Evolutionary conservation across 108 stramenopile genomes (phyloP).

Genomic region (Ochromonas danica): DNA sequence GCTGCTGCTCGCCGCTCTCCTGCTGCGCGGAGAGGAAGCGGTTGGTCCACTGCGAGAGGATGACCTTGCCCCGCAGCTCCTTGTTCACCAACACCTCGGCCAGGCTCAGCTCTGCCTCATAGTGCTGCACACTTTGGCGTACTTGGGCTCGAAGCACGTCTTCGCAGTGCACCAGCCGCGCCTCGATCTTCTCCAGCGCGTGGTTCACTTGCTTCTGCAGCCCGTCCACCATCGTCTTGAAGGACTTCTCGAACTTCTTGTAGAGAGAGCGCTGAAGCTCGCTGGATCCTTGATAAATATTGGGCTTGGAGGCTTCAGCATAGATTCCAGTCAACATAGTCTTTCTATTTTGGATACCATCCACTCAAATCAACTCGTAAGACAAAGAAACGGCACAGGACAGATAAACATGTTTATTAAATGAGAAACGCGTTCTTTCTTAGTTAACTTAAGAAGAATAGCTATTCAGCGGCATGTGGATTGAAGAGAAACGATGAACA

Average conservation of each 20-base stretch:
- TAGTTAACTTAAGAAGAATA: too few species aligned
- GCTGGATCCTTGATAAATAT: too few species aligned
- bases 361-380: too few species aligned
- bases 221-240: neutral
- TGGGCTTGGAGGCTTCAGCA: too few species aligned
- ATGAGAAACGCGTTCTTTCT: too few species aligned
- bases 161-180: neutral
- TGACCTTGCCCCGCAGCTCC: neutral
- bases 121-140: neutral
- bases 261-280: neutral
- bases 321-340: too few species aligned
- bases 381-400: too few species aligned
- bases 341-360: too few species aligned
- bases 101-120: neutral
- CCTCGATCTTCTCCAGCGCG: neutral
- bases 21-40: neutral
- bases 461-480: too few species aligned
- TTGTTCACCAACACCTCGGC: slow-evolving; percentile 20
- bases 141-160: neutral
- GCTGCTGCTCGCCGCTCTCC: neutral
- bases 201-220: neutral
- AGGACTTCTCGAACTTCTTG: neutral
- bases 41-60: slow-evolving; percentile 9
- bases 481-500: too few species aligned
- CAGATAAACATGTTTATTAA: too few species aligned